Percentiles rank a stretch among this genome's conserved stretches.
These are phyloP conservation scores for Xerocomus subilludens DNA, from an alignment of 1,284 basidiomycete species.

Conservation along the genomic window DNA sequence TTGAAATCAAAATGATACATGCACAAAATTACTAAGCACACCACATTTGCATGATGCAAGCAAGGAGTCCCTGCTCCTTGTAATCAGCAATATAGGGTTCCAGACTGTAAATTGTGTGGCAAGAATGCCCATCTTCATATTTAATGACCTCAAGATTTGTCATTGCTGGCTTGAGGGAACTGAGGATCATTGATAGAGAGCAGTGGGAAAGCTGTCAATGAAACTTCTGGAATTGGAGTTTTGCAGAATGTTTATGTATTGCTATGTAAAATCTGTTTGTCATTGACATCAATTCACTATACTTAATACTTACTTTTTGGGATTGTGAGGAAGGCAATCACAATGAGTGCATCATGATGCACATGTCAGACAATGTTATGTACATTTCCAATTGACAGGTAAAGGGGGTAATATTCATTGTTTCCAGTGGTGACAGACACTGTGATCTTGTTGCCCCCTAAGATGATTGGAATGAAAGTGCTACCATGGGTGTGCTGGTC, in stretches of 20 bases:
- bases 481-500: slow-evolving; percentile 44
- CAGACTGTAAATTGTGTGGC: slow-evolving; percentile 32
- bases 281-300: neutral
- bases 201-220: neutral
- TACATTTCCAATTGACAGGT: slow-evolving; percentile 51
- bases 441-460: slow-evolving; percentile 54
- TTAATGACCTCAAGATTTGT: neutral
- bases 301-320: slow-evolving; percentile 41
- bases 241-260: neutral
- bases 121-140: neutral
- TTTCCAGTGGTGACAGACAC: slow-evolving; percentile 55
- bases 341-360: slow-evolving; percentile 44
- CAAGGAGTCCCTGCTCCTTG: too few species aligned
- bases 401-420: slow-evolving; percentile 52
- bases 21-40: neutral
- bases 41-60: neutral
- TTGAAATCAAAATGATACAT: neutral
- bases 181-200: neutral
- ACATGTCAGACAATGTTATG: slow-evolving; percentile 48
- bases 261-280: neutral
- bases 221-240: neutral
- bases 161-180: neutral
- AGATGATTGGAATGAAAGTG: neutral
- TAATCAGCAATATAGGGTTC: slow-evolving; percentile 8
- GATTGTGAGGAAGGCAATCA: slow-evolving; percentile 53